Evolutionary conservation across 2,329 filamentous ascomycete species (phyloP), one percentile per base, ranked within the genome.

Genomic region (Xylaria sp.): DNA sequence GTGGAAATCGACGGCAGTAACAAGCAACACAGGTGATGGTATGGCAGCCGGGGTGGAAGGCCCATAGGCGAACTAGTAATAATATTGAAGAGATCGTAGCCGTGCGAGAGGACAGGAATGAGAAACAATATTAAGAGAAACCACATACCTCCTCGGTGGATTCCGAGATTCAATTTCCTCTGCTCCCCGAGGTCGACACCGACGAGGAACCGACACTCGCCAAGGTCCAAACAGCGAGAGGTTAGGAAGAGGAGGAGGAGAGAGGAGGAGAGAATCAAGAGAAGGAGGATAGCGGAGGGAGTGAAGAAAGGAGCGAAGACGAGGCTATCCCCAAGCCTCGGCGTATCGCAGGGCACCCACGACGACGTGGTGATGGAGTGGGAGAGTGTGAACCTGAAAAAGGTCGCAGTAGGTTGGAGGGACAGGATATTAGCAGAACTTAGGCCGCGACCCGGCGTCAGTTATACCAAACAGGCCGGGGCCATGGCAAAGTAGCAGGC

Each of bases 361-460:
- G 64, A 64, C 46, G 63, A 62, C 57, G 66, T 60, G 60, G 66
- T 61, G 64, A 66, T 62, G 63, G 59, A 33, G 43, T 39, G n/a
- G 56, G 28, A 57, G 64, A 64, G 66, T 55, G 58, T 66, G 48
- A 52, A 62, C 56, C 69, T 60, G 49, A 36, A 62, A 55, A 58
- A 67, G 49, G 62, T 60, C 51, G 56, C 55, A 46, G 49, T 23
- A 56, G 57, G 52, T 56, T 41, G 61, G 64, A 71, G 66, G 66
- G 64, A 71, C 63, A 67, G 46, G 49, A 72, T 61, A 57, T 63
- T 48, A 46, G 65, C 63, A 71, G 71, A 59, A 69, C 39, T 56
- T 56, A 58, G 68, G 71, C 69, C 71, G 71, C 71, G 71, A 62
- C 57, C 68, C 49, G 64, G 68, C 48, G 52, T 48, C 54, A 72